These are phyloP conservation scores for Fagus sylvatica DNA, from an alignment of 306 rosid species.

Conservation along the genomic window DNA sequence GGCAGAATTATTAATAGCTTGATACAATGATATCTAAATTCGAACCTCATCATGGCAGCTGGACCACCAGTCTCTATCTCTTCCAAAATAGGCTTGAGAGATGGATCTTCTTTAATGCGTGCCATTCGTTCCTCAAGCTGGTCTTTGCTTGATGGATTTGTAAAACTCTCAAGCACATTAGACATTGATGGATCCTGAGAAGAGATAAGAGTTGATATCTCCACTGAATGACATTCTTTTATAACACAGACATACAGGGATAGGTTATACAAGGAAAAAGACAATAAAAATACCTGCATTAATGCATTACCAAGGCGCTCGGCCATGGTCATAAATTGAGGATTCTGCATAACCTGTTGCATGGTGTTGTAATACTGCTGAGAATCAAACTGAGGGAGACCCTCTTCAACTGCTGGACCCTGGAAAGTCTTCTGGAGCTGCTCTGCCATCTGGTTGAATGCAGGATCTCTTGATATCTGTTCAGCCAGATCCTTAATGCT, in stretches of 20 bases:
- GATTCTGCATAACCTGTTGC: constrained; percentile 99
- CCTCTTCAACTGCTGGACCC: constrained; percentile 56
- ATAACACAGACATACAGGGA: constrained; percentile 1
- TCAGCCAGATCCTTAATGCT: constrained; percentile 96
- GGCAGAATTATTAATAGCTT: constrained; percentile 14
- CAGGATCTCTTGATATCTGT: constrained; percentile 92
- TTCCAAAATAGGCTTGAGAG: constrained; percentile 90
- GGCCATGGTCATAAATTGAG: constrained; percentile 97
- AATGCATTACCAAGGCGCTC: constrained; percentile 91
- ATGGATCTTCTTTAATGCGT: constrained; percentile 93
- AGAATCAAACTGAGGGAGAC: constrained; percentile 79
- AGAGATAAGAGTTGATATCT: constrained; percentile 20
- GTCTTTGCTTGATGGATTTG: constrained; percentile 77
- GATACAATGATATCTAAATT: not conserved
- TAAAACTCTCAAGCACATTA: constrained; percentile 72
- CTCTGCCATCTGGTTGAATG: constrained; percentile 98
- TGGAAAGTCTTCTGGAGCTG: constrained; percentile 93
- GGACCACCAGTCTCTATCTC: constrained; percentile 98
- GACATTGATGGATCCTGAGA: constrained; percentile 95
- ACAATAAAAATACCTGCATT: constrained; percentile 71
- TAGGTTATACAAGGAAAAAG: not conserved
- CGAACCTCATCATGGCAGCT: constrained; percentile 97
- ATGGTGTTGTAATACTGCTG: constrained; percentile 81
- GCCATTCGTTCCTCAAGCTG: constrained; percentile 99
- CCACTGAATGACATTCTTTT: constrained; percentile 5